A percentile compares a stretch with the other conserved stretches of the same genome.
These are phyloP conservation scores for Aspergillus bombycis DNA, from an alignment of 2,329 filamentous ascomycete genomes.

Conservation along the genomic window DNA sequence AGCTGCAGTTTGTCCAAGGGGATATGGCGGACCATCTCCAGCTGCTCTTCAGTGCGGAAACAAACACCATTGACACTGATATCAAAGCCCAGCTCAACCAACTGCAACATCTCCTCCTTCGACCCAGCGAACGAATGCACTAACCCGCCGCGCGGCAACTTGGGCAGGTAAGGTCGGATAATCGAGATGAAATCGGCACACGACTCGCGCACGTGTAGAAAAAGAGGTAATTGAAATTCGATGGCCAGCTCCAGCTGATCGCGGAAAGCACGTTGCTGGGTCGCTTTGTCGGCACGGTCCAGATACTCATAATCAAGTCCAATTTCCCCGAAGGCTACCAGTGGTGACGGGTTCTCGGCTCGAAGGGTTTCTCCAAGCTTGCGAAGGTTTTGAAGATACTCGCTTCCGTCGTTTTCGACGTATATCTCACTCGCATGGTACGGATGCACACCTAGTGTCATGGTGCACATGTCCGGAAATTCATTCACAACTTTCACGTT, in stretches of 20 bases:
- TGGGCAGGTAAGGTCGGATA: slow-evolving; percentile 43
- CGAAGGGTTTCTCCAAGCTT: slow-evolving; percentile 26
- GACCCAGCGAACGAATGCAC: slow-evolving; percentile 92
- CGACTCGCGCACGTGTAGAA: slow-evolving; percentile 44
- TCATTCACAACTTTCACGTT: slow-evolving; percentile 43
- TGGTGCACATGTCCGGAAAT: slow-evolving; percentile 41
- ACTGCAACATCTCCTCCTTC: slow-evolving; percentile 44
- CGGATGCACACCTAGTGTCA: slow-evolving; percentile 56
- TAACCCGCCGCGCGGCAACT: slow-evolving; percentile 58
- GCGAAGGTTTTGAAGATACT: slow-evolving; percentile 23
- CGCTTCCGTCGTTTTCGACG: slow-evolving; percentile 13
- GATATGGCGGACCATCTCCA: slow-evolving; percentile 48
- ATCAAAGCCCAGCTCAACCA: slow-evolving; percentile 45
- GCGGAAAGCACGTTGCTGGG: slow-evolving; percentile 46
- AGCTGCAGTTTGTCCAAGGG: slow-evolving; percentile 49
- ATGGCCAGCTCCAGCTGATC: slow-evolving; percentile 48
- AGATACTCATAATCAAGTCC: slow-evolving; percentile 56
- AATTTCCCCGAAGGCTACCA: slow-evolving; percentile 55
- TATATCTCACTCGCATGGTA: slow-evolving; percentile 54
- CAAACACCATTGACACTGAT: slow-evolving; percentile 57
- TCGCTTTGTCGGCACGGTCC: slow-evolving; percentile 46
- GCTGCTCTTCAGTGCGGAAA: slow-evolving; percentile 42
- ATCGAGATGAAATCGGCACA: slow-evolving; percentile 49
- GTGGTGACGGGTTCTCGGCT: slow-evolving; percentile 27
- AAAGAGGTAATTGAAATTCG: slow-evolving; percentile 36